Evolutionary conservation across 371 early-diverging fungal genomes (phyloP).

Genomic region (Dichotomocladium elegans): DNA sequence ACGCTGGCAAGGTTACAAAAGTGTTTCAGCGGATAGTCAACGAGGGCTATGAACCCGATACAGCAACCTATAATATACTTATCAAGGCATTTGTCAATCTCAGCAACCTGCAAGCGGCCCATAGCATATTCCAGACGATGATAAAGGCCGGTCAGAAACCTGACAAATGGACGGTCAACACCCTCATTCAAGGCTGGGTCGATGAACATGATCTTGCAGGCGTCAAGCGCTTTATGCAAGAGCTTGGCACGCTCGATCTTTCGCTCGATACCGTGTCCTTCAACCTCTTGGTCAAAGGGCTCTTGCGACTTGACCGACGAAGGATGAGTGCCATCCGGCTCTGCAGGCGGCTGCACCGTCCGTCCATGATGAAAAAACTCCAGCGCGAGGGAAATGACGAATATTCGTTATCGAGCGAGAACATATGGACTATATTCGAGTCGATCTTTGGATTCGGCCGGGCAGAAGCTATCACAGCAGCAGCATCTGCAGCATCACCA

Average conservation of each 20-base stretch:
- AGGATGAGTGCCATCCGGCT: constrained; percentile 2
- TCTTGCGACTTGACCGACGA: constrained; percentile 25
- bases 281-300: constrained; percentile 33
- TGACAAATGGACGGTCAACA: constrained; percentile 27
- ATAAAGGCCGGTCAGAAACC: constrained; percentile 13
- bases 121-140: constrained; percentile 27
- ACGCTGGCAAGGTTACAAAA: constrained; percentile 19
- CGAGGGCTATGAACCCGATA: constrained; percentile 64
- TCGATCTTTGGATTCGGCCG: constrained; percentile 19
- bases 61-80: constrained; percentile 75
- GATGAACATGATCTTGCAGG: constrained; percentile 20
- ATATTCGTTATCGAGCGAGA: constrained; percentile 17
- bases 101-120: constrained; percentile 46
- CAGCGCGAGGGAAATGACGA: constrained; percentile 1
- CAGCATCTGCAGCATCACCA: neutral
- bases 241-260: neutral
- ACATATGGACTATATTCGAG: constrained; percentile 37
- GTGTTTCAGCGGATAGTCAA: constrained; percentile 20
- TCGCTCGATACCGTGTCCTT: constrained; percentile 28
- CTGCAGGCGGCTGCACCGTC: constrained; percentile 11
- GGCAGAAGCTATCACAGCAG: constrained; percentile 1
- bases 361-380: constrained; percentile 7
- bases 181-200: constrained; percentile 32
- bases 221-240: constrained; percentile 22
- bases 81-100: constrained; percentile 69